phyloP scores from a whole-genome alignment of 129 eudicot genomes.

The Glebionis coronaria region DNA sequence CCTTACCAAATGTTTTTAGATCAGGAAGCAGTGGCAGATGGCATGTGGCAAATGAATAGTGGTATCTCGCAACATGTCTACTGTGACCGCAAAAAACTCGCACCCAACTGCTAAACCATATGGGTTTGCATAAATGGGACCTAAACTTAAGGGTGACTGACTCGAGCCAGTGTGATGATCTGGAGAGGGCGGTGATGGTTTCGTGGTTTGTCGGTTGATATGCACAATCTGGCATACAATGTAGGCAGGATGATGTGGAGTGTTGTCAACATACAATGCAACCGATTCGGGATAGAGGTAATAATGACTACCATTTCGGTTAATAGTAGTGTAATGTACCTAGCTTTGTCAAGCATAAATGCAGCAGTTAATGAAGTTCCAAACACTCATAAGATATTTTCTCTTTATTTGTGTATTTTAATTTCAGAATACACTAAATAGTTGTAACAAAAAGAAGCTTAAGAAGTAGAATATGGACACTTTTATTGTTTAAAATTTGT shows the following conservation, averaged over 20 bases:
- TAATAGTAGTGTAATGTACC: constrained; percentile 82
- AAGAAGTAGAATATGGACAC: too few species aligned
- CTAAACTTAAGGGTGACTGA: constrained; percentile 27
- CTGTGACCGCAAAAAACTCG: constrained; percentile 94
- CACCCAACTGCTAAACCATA: constrained; percentile 81
- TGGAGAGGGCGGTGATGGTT: constrained; percentile 17
- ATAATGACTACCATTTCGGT: constrained; percentile 73
- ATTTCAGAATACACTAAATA: background rate
- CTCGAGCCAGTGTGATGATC: constrained; percentile 29
- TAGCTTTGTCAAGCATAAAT: constrained; percentile 61
- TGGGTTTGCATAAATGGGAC: constrained; percentile 45
- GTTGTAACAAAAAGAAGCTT: too few species aligned
- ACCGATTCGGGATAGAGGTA: constrained; percentile 85
- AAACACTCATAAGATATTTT: constrained; percentile 75
- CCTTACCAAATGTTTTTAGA: constrained; percentile 40
- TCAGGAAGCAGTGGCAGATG: constrained; percentile 88
- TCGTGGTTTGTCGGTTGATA: constrained; percentile 61
- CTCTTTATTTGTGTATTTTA: constrained; percentile 64
- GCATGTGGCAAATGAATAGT: constrained; percentile 59
- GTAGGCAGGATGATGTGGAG: constrained; percentile 67
- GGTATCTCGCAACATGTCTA: constrained; percentile 88
- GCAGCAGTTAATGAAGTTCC: constrained; percentile 92
- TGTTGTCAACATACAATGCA: constrained; percentile 71
- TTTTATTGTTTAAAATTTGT: too few species aligned
- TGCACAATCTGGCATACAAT: constrained; percentile 91